A percentile compares a stretch with the other conserved stretches of the same genome.
Conservation (phyloP, 1,284 basidiomycete genomes). For the Ustilago tritici region DNA sequence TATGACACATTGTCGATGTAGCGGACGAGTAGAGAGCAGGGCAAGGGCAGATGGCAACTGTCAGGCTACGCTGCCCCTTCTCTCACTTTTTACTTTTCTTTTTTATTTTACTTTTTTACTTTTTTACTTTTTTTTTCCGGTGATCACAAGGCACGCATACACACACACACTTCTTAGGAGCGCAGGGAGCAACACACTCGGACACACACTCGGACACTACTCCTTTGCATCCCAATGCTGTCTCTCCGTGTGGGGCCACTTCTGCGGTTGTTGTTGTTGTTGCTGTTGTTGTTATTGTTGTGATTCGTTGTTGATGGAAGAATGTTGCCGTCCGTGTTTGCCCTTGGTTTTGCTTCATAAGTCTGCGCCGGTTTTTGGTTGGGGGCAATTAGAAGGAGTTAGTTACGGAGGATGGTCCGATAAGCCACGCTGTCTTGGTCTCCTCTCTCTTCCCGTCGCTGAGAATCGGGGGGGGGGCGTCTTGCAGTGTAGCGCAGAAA, state of each 20-base stretch:
- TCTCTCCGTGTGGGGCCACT: constrained; percentile 7
- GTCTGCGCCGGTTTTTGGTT: neutral
- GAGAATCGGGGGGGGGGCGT: constrained; percentile 2
- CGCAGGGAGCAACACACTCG: neutral
- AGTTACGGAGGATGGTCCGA: constrained; percentile 18
- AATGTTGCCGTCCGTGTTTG: neutral
- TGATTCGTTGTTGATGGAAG: neutral
- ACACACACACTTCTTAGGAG: neutral
- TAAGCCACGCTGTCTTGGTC: neutral
- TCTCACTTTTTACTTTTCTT: neutral
- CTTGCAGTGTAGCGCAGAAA: constrained; percentile 3
- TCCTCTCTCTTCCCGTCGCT: neutral
- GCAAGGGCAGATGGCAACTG: neutral
- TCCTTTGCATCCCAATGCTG: neutral
- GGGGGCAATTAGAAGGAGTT: neutral
- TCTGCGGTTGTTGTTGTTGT: constrained; percentile 3
- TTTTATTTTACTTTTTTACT: no score
- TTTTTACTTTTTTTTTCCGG: constrained; percentile 5
- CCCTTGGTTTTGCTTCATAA: constrained; percentile 6
- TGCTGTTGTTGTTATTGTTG: neutral
- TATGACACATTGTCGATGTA: neutral
- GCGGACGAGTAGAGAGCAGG: neutral
- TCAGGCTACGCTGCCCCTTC: neutral
- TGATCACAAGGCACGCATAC: neutral
- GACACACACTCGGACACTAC: neutral